These are phyloP conservation scores for Cryptosporidium viatorum DNA, from an alignment of 169 alveolate genomes.

Conservation along the genomic window DNA sequence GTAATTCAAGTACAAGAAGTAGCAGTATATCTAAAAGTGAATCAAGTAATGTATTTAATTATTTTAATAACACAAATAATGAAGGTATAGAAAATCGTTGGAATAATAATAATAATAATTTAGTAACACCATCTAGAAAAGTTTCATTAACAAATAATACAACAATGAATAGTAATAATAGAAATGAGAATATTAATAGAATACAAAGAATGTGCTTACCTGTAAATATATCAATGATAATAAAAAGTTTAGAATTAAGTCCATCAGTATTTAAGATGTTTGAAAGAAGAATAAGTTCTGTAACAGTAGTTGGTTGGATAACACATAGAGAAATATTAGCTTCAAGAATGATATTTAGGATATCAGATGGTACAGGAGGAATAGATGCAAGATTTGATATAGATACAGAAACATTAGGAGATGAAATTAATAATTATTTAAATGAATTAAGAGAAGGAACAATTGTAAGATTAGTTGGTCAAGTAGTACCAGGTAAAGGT, in stretches of 20 bases:
- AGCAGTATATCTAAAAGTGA: slow-evolving; percentile 23
- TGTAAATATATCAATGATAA: slow-evolving; percentile 34
- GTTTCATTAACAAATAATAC: neutral
- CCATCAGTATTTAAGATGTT: slow-evolving; percentile 43
- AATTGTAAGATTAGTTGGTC: slow-evolving; percentile 60
- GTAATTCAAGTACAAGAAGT: slow-evolving; percentile 41
- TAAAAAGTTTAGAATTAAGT: slow-evolving; percentile 15
- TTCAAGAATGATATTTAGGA: slow-evolving; percentile 71
- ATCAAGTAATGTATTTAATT: neutral
- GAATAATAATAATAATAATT: slow-evolving; percentile 7
- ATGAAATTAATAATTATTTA: slow-evolving; percentile 28
- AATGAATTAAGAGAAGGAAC: slow-evolving; percentile 61
- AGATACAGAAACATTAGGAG: slow-evolving; percentile 68
- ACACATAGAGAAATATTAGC: slow-evolving; percentile 34
- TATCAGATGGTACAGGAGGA: slow-evolving; percentile 74
- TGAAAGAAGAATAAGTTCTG: slow-evolving; percentile 63
- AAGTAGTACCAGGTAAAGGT: slow-evolving; percentile 67
- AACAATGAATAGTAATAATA: slow-evolving; percentile 8
- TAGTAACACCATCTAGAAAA: slow-evolving; percentile 30
- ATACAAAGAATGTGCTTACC: slow-evolving; percentile 70
- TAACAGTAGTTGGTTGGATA: slow-evolving; percentile 65
- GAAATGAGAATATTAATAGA: slow-evolving; percentile 21
- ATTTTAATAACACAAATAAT: neutral
- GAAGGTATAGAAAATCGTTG: slow-evolving; percentile 40
- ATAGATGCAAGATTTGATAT: slow-evolving; percentile 69